Percentiles rank a stretch among this genome's conserved stretches.
phyloP scores from a whole-genome alignment of 2,329 filamentous ascomycete genomes.

The Pochonia chlamydosporia region DNA sequence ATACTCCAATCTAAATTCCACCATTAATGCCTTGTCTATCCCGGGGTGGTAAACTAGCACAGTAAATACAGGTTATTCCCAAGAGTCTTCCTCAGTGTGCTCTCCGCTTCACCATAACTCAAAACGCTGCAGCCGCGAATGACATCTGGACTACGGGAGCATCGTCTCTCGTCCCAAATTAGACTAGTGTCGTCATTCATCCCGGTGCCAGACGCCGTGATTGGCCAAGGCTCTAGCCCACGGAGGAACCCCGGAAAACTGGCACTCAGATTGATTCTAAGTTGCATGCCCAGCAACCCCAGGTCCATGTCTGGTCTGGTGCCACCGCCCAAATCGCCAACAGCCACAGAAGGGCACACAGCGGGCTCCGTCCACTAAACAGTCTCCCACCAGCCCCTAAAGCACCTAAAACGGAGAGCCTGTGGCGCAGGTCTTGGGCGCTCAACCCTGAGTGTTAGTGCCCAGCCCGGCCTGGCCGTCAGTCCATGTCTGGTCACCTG shows the following conservation, averaged over 20 bases:
- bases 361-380: not conserved
- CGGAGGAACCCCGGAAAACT: conserved; percentile 4
- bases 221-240: not conserved
- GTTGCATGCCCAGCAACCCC: not conserved
- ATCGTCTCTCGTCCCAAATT: conserved; percentile 1
- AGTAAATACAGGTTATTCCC: no score
- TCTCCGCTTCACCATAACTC: no score
- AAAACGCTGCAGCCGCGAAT: no score
- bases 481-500: no score
- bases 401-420: not conserved
- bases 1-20: no score
- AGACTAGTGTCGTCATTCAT: not conserved
- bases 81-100: no score
- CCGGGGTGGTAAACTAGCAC: no score
- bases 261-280: not conserved
- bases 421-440: not conserved
- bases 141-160: conserved; percentile 1
- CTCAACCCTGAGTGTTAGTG: no score
- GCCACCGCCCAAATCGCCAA: no score
- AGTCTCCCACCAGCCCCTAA: not conserved
- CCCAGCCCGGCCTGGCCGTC: no score
- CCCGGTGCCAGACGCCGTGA: not conserved
- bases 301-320: no score
- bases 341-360: not conserved
- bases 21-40: no score